Evolutionary conservation across 2,329 filamentous ascomycete species (phyloP).

Genomic region (Cladophialophora bantiana): DNA sequence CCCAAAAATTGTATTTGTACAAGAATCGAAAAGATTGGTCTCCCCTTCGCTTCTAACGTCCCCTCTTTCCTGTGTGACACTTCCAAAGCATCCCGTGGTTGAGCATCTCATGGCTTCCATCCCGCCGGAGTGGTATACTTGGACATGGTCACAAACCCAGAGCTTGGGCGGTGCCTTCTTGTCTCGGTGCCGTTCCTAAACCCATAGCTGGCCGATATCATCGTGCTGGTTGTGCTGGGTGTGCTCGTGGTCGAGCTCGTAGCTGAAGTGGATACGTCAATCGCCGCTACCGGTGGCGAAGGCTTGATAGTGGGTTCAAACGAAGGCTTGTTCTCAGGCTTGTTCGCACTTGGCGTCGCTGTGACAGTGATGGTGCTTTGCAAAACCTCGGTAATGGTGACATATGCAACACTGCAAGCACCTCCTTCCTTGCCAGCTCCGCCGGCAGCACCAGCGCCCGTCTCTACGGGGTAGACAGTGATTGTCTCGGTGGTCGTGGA

Average conservation of each 20-base stretch:
- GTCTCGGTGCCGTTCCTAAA: constrained; percentile 22
- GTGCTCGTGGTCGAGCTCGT: constrained; percentile 12
- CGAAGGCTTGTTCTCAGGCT: constrained; percentile 12
- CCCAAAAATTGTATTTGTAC: too few species aligned
- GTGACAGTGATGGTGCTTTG: constrained; percentile 36
- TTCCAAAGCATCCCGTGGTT: neutral
- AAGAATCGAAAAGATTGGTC: neutral
- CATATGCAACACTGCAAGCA: constrained; percentile 28
- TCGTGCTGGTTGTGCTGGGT: constrained; percentile 2
- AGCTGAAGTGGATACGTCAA: constrained; percentile 19
- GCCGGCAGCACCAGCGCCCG: neutral
- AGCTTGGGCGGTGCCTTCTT: constrained; percentile 18
- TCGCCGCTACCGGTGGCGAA: constrained; percentile 12
- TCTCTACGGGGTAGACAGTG: constrained; percentile 22
- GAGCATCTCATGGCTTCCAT: constrained; percentile 26
- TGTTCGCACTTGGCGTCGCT: constrained; percentile 19
- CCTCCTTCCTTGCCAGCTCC: too few species aligned
- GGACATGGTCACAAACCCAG: constrained; percentile 33
- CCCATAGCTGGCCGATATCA: constrained; percentile 9
- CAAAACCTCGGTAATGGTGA: constrained; percentile 32
- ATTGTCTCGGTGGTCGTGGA: constrained; percentile 32
- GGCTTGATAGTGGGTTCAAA: constrained; percentile 11
- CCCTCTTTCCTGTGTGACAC: neutral
- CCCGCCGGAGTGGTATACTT: constrained; percentile 27
- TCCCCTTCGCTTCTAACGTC: neutral